Conservation (phyloP, 805 yeast species). For the Schizosaccharomyces octosporus region DNA sequence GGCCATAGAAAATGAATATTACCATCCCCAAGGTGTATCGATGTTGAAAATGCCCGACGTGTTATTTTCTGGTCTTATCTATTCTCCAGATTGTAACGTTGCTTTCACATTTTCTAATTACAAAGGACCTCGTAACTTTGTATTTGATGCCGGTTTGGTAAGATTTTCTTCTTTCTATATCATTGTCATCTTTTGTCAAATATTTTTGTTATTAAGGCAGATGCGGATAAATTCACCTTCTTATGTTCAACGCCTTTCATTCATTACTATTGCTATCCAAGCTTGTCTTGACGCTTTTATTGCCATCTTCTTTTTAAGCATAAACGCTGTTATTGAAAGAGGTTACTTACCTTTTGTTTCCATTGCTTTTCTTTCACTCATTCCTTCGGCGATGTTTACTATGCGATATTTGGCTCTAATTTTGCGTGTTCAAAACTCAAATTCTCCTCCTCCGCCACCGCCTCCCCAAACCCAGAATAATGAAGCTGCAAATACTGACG, state of each 20-base stretch:
- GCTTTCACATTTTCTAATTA: not conserved
- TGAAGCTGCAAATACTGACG: not conserved
- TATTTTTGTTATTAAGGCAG: slow-evolving; percentile 36
- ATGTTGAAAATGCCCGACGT: not conserved
- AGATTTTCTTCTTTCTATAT: slow-evolving; percentile 20
- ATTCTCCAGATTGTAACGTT: not conserved
- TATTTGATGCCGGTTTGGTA: slow-evolving; percentile 1
- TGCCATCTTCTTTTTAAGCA: slow-evolving; percentile 34
- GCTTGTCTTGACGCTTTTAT: slow-evolving; percentile 44
- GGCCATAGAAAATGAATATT: not conserved
- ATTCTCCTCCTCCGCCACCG: slow-evolving; percentile 7
- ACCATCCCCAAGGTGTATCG: not conserved
- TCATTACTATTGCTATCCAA: slow-evolving; percentile 40
- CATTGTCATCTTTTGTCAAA: slow-evolving; percentile 25
- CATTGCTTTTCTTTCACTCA: slow-evolving; percentile 42
- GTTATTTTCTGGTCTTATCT: not conserved
- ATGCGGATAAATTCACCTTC: slow-evolving; percentile 55
- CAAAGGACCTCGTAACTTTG: not conserved
- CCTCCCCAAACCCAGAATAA: slow-evolving; percentile 4
- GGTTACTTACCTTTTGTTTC: slow-evolving; percentile 45
- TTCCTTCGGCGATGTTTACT: slow-evolving; percentile 50
- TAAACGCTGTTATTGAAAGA: slow-evolving; percentile 29
- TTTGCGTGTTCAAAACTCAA: slow-evolving; percentile 10
- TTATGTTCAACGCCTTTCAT: slow-evolving; percentile 45
- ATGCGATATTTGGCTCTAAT: slow-evolving; percentile 14